These are phyloP conservation scores for Nemania serpens DNA, from an alignment of 2,329 filamentous ascomycete species.

Conservation along the genomic window DNA sequence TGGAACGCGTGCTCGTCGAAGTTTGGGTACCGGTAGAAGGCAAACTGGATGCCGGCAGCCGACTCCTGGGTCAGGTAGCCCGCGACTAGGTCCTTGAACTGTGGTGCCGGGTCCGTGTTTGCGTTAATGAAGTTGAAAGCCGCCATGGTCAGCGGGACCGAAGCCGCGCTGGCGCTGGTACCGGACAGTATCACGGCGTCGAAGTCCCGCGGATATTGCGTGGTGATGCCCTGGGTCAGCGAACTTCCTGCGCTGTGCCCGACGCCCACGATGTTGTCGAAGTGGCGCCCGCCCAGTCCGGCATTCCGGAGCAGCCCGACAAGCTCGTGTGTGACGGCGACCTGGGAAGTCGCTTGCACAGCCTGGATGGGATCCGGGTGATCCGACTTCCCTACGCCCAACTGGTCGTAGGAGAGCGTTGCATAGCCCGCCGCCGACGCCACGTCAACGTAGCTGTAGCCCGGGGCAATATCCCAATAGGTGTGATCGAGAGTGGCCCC, in stretches of 20 bases:
- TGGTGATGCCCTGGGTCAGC: slow-evolving; percentile 41
- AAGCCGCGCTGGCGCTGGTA: slow-evolving; percentile 31
- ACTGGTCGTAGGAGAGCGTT: slow-evolving; percentile 49
- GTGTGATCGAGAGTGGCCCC: slow-evolving; percentile 46
- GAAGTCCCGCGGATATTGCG: slow-evolving; percentile 40
- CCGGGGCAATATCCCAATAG: slow-evolving; percentile 46
- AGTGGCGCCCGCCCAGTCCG: slow-evolving; percentile 31
- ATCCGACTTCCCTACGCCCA: slow-evolving; percentile 45
- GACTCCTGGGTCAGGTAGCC: slow-evolving; percentile 29
- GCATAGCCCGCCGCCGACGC: slow-evolving; percentile 45
- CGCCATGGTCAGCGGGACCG: slow-evolving; percentile 21
- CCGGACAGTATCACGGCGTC: slow-evolving; percentile 47
- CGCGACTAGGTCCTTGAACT: slow-evolving; percentile 33
- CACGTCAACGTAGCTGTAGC: slow-evolving; percentile 48
- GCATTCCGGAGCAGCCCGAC: slow-evolving; percentile 35
- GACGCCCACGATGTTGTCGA: slow-evolving; percentile 45
- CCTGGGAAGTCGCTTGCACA: slow-evolving; percentile 45
- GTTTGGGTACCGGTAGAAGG: slow-evolving; percentile 31
- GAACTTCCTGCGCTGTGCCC: slow-evolving; percentile 47
- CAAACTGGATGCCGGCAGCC: slow-evolving; percentile 29
- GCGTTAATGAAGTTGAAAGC: slow-evolving; percentile 28
- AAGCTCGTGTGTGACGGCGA: slow-evolving; percentile 44
- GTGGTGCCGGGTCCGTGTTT: slow-evolving; percentile 28
- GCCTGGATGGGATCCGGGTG: slow-evolving; percentile 45
- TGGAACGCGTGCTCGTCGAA: slow-evolving; percentile 27